Evolutionary conservation across 805 yeast genomes (phyloP), one percentile per base, ranked within the genome.

Genomic region (Saccharomycopsis sp.): DNA sequence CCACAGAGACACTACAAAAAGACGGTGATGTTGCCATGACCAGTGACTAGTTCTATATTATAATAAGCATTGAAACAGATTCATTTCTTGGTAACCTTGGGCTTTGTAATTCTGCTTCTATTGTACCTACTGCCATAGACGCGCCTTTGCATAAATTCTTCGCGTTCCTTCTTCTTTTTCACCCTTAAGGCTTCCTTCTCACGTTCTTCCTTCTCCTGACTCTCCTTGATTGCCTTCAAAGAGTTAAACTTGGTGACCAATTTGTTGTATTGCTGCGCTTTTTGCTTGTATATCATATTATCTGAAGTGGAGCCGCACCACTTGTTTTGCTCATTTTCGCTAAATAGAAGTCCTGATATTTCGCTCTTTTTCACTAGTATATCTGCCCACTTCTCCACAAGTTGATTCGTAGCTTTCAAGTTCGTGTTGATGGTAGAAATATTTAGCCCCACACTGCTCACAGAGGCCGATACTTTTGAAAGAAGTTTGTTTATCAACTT

Each of bases 351-450:
- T 12, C 34, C 23, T 3, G 48, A 41, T 16, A 44, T 47, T 21
- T 47, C 46, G n/a, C 37, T 31, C 18, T 36, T 47, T 27, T 47
- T 45, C 5, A 39, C 36, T 16, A 45, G 20, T 10, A 47, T 47
- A 20, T 47, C 38, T 3, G 48, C 43, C 50, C 50, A 47, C 13
- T 39, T 40, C 34, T 44, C 46, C 8, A 44, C 38, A 9, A 47
- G 38, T 15, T 41, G 33, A 30, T 47, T 45, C 2, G 48, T 44
- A n/a, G 39, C 34, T 20, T 41, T 34, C 7, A 47, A 32, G 1
- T 40, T 34, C 20, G 36, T 35, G 26, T 46, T 43, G 15, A 46
- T 44, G 29, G 39, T 33, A 9, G n/a, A 34, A n/a, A 46, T 25
- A 25, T 25, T 25, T 10, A 9, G 9, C 4, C 21, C 37, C 16